Percentiles rank a stretch among this genome's conserved stretches.
Evolutionary conservation across 179 eudicot species (phyloP).

Genomic region (Silene vulgaris): DNA sequence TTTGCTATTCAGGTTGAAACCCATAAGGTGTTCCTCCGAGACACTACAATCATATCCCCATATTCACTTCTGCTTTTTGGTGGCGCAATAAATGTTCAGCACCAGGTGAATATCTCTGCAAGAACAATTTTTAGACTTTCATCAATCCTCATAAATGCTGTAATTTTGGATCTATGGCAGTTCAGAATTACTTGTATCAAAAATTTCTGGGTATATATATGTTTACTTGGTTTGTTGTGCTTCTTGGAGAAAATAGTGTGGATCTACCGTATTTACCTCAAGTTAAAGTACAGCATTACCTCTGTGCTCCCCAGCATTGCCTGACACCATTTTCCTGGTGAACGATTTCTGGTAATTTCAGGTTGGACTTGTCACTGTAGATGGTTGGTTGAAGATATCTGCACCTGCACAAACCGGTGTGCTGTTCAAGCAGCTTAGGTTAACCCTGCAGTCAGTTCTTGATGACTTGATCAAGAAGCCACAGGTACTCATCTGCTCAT

Average conservation of each 20-base stretch:
- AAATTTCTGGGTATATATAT: not conserved
- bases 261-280: not conserved
- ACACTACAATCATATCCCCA: constrained; percentile 86
- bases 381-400: constrained; percentile 79
- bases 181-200: not conserved
- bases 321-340: not conserved
- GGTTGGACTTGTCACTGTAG: constrained; percentile 74
- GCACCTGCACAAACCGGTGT: constrained; percentile 99
- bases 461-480: constrained; percentile 76
- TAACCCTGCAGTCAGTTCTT: constrained; percentile 73
- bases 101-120: constrained; percentile 58
- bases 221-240: not conserved
- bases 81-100: constrained; percentile 79
- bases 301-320: not conserved
- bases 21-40: constrained; percentile 74
- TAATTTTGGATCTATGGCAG: not conserved
- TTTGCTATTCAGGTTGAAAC: constrained; percentile 70
- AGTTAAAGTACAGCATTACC: not conserved
- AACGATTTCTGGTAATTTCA: constrained; percentile 27
- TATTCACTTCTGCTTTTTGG: constrained; percentile 91
- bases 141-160: not conserved
- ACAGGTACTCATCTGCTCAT: constrained; percentile 42
- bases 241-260: not conserved
- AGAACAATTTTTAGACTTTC: not conserved
- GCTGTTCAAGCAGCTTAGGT: constrained; percentile 81